Base-by-base conservation (phyloP, 2,329 filamentous ascomycete genomes). In the Colletotrichum cereale region DNA sequence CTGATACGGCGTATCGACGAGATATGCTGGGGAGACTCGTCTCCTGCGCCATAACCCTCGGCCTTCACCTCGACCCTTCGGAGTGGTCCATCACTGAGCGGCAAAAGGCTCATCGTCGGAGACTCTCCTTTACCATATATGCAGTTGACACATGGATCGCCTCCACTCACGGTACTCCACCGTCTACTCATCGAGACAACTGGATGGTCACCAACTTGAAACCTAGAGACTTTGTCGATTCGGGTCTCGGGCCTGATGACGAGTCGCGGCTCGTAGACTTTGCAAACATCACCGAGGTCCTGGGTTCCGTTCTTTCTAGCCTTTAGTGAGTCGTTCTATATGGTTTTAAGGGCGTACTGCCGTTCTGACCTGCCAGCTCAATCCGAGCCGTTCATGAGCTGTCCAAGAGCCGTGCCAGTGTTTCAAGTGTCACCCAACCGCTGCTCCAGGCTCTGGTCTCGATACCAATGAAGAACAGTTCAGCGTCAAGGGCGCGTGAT, bases 111-210 rank as follows among this genome's bases (percentile, higher is more conserved):
- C 68, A 74, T 12, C 50, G 74, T 5, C 70, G 66, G 2, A 64
- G 75, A 18, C 66, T 75, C 1, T 74, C 75, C 0, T 75, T 73
- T 31, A 24, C 56, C 14, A 65, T 76, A 7, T 75, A 71, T 34
- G 67, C 62, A 3, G 62, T 65, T 5, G 75, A 76, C 36, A 75
- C 55, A n/a, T 76, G 75, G 75, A 42, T 74, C 4, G 67, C 73
- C 5, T 73, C 70, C 7, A 62, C 62, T 11, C 70, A 75, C 7
- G 74, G 75, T n/a, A 52, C 73, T 4, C 75, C 74, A 16, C 65
- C 66, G 2, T 58, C 63, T 12, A 67, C 73, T 34, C 60, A 58
- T 11, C 60, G 47, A 10, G 61, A 68, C 26, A 44, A 58, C 18
- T 65, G 66, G 66, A 14, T 65, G 2, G 34, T 58, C 11, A 53